Base-by-base conservation (phyloP, 2,329 filamentous ascomycete genomes). In the Macroventuria anomochaeta region DNA sequence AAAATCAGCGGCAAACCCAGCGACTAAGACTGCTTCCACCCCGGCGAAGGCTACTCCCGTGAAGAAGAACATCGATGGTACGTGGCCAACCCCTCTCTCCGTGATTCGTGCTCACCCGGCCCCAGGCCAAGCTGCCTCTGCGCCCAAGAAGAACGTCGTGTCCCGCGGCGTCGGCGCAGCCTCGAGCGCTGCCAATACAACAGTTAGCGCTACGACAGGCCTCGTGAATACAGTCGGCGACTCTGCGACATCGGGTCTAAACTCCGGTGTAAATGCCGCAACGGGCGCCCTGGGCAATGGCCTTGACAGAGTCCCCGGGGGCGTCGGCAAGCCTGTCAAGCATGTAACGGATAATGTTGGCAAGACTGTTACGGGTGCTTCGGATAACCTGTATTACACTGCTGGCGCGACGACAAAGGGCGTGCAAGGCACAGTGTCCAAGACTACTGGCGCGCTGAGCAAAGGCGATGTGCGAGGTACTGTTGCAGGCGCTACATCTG, bases 381-480 rank as follows among this genome's bases (percentile, higher is more conserved):
- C 73, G 15, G 69, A 72, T 29, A 75, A 75, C 28, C 52, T 75
- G 20, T 76, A 78, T 28, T 76, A 77, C 50, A 78, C 77, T 4
- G 63, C 72, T 6, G 73, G 73, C 0, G 69, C 68, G 10, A 70
- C 76, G 8, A 77, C 76, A 3, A 74, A 72, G 42, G 77, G 77
- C 0, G 50, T 79, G 5, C 75, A 77, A 26, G 71, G 73, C 4
- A 79, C 77, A 0, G 72, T 78, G 3, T 74, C 71, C 12, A 78
- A 79, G 54, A 80, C 78, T 0, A 77, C 77, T 1, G 66, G 69
- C 3, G 77, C 76, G 5, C 44, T 79, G n/a, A 75, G 76, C 1
- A 72, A 68, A 47, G 77, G 76, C 1, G 76, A 80, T 61, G 57
- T 75, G 13, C 72, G 66, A 41, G 77, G 76, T 0, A 69, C 70